Base-by-base conservation (phyloP, 2,329 filamentous ascomycete species). In the Sarocladium strictum region DNA sequence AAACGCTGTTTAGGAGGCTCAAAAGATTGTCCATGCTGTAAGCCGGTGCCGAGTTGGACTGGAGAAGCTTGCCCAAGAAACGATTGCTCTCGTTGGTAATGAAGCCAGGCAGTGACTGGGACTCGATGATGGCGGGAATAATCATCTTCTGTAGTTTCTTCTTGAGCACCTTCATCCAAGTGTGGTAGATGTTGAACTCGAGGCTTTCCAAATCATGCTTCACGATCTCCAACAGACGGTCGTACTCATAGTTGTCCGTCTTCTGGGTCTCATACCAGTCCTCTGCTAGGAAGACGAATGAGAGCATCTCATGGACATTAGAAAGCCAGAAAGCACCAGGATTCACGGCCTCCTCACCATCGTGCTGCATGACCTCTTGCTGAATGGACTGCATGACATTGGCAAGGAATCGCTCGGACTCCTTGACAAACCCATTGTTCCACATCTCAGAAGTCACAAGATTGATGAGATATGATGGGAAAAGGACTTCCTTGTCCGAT, bases 311-410 rank as follows among this genome's bases (percentile, higher is more conserved):
- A 70, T 99, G 94, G 47, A 99, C 94, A 71, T 99, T 99, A 49
- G 93, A 97, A 52, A 99, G 79, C 94, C 94, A 99, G 81, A 99
- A 99, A 35, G 94, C 90, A 56, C 94, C 94, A 29, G 92, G 91
- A 72, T 97, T 97, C 74, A 99, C 89, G 35, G 93, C 92, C 65
- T 97, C 93, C 57, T 99, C 94, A 43, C 92, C 92, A 62, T 99
- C 93, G 68, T 99, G 91, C 67, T 96, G 89, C 94, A 99, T 97
- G 55, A 99, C 94, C 70, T 99, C 94, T 70, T 97, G 92, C 70
- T 99, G 94, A 65, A 99, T 97, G 7, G 92, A 96, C 73, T 97
- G 94, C 94, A 99, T 99, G 60, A 99, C 94, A 65, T 97, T 99
- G 66, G 94, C 94, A 59, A 99, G 80, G 82, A 99, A 99, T 54